Base-by-base conservation (phyloP, 2,329 filamentous ascomycete species). In the Aspergillus tubingensis region DNA sequence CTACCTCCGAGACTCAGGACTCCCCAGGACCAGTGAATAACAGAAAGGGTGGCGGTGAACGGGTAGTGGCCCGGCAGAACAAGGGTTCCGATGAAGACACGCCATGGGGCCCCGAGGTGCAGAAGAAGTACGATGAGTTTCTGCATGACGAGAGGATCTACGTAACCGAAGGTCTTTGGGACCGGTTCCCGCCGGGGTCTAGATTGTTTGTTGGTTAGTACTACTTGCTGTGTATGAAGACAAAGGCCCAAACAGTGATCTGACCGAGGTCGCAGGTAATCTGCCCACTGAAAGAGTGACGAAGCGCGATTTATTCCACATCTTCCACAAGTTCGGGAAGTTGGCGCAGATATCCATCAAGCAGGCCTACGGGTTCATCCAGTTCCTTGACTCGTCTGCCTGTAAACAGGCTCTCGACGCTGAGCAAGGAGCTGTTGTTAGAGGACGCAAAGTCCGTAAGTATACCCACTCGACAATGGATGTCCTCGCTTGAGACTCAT, bases 301-400 rank as follows among this genome's bases (percentile, higher is more conserved):
- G 6, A 98, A 98, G 77, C 87, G 90, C 66, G 93, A 98, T 76
- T 87, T 98, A 8, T 98, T 96, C 77, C 90, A 96, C 72, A 84
- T 94, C 17, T 98, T 99, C 73, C 88, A 92, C 72, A 85, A 84
- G 59, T 93, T 92, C 73, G 95, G 95, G 57, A 89, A 88, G 62
- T 82, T 99, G 50, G 94, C 93, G 2, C 95, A 99, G 74, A 95
- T 98, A 62, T 96, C 92, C 0, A 91, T 98, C 68, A 98, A 98
- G 76, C 92, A 95, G 66, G 93, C 93, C 1, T 98, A 96, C 76
- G 95, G 95, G 1, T 99, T 98, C 73, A 92, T 98, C 38, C 95
- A 98, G 74, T 99, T 96, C 67, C 84, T 96, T 66, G 88, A 91
- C 30, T 80, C 88, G 3, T 82, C 85, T 2, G 89, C 94, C 70